These are phyloP conservation scores for Neurospora hispaniola DNA, from an alignment of 495 filamentous ascomycete species.

Conservation along the genomic window DNA sequence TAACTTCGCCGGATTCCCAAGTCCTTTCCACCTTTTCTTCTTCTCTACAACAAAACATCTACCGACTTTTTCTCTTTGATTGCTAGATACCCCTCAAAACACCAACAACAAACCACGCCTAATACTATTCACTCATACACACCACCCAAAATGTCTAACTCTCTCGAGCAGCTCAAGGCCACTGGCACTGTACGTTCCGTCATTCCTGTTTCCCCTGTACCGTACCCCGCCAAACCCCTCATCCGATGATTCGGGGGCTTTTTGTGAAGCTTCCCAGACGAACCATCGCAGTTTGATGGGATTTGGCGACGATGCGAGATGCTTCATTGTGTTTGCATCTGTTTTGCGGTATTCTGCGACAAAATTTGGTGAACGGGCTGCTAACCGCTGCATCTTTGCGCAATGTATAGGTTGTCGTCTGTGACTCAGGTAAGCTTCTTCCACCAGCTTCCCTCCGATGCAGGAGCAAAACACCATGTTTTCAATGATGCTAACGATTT, in stretches of 20 bases:
- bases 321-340: neutral
- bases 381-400: slow-evolving; percentile 15
- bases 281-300: neutral
- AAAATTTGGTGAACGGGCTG: slow-evolving; percentile 2
- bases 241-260: neutral
- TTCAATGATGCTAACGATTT: neutral
- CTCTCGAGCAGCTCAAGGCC: slow-evolving; percentile 94
- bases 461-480: neutral
- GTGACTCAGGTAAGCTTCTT: slow-evolving; percentile 74
- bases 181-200: slow-evolving; percentile 73
- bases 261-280: slow-evolving; percentile 5
- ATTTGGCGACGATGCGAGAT: neutral
- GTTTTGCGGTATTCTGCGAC: neutral
- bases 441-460: neutral
- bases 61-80: neutral
- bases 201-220: neutral
- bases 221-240: slow-evolving; percentile 31
- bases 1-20: neutral
- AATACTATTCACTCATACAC: neutral
- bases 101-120: neutral
- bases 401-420: slow-evolving; percentile 66
- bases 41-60: neutral
- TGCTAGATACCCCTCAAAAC: slow-evolving; percentile 2
- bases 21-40: neutral
- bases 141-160: slow-evolving; percentile 56